Evolutionary conservation across 352 stramenopile genomes (phyloP), one percentile per base, ranked within the genome.

Genomic region (Albugo laibachii): DNA sequence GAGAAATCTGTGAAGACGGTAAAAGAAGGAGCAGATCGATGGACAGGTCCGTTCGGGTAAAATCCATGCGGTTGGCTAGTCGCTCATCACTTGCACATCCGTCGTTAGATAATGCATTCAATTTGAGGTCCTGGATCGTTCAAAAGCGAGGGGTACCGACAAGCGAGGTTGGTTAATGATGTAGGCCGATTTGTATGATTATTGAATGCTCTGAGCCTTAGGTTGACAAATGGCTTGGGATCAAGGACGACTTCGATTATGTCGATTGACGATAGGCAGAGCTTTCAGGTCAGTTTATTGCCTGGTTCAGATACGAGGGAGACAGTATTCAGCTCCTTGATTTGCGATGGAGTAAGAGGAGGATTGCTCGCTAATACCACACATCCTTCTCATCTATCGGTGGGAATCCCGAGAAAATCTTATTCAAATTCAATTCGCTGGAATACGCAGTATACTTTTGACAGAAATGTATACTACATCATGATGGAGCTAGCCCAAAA

Each of bases 161-260:
- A 5, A 55, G 60, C 18, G 77, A 89, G 56, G 76, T 84, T 54
- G 13, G 42, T 31, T 8, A 3, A 20, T 35, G 8, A 44, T 11
- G 34, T 36, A 1, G n/a, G 37, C 1, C 34, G 43, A 27, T n/a
- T 51, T 19, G 6, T 1, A 13, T 14, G 14, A 16, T 57, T 10
- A 19, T 50, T 10, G 54, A n/a, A 5, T 41, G 11, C n/a, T 42
- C 13, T 24, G 38, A 43, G 3, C 3, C 1, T 12, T 48, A 84
- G 71, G 69, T 82, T 21, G 72, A 89, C 57, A 89, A 89, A 53
- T 87, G 74, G 77, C 71, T 89, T 10, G 74, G 66, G 5, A 78
- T 89, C 45, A 78, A 85, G 40, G 77, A 89, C 49, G 74, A 89
- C 49, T 89, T 89, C 43, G 77, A 89, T 59, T 89, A 89, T 43